phyloP scores from a whole-genome alignment of 2,329 filamentous ascomycete species.

The Lecanoromycetidae sp. region DNA sequence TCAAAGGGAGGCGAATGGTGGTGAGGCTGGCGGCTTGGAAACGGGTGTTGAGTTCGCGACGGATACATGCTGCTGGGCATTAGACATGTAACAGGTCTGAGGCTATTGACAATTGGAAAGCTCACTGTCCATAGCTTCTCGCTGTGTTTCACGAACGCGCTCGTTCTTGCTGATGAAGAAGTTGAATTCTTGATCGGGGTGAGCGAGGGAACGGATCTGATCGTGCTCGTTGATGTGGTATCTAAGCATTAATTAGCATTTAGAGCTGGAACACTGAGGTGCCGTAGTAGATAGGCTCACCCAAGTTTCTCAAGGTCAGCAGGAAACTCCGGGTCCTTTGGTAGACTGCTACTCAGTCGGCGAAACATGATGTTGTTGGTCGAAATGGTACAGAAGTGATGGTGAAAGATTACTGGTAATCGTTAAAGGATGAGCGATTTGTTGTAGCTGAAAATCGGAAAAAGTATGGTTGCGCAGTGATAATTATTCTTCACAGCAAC shows the following conservation, averaged over 20 bases:
- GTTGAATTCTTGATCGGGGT: constrained; percentile 59
- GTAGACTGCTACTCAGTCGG: constrained; percentile 54
- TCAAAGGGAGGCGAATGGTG: constrained; percentile 50
- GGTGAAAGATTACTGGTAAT: too few species aligned
- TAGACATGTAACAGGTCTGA: background rate
- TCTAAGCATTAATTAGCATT: constrained; percentile 32
- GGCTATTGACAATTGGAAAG: background rate
- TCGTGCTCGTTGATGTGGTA: constrained; percentile 69
- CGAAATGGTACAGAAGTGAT: background rate
- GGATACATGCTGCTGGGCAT: constrained; percentile 45
- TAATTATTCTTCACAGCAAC: background rate
- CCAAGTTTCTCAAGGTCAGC: constrained; percentile 58
- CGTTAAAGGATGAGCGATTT: too few species aligned
- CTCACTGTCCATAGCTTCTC: constrained; percentile 61
- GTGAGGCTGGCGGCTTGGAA: constrained; percentile 49
- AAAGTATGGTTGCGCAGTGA: too few species aligned
- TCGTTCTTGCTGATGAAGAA: constrained; percentile 61
- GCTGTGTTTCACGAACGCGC: constrained; percentile 65
- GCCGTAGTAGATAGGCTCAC: constrained; percentile 34
- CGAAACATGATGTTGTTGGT: constrained; percentile 57
- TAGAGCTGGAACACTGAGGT: background rate
- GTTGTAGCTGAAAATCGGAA: too few species aligned
- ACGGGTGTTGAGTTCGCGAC: constrained; percentile 48
- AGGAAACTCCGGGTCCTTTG: constrained; percentile 56
- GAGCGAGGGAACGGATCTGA: constrained; percentile 57